Base-by-base conservation (phyloP, 768 basidiomycete species). In the Lactarius vividus region DNA sequence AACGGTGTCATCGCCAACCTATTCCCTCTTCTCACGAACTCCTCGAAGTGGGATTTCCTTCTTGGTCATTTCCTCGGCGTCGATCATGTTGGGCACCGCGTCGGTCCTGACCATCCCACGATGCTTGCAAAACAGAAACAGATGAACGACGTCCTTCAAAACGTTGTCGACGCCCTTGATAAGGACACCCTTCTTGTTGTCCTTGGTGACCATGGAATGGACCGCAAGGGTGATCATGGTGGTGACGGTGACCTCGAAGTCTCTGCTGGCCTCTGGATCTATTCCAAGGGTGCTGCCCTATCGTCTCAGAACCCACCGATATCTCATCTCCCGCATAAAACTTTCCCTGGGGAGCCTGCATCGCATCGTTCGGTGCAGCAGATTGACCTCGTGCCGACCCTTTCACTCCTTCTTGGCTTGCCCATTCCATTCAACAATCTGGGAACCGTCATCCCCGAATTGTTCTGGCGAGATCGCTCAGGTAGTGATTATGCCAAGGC, bases 181-280 rank as follows among this genome's bases (percentile, higher is more conserved):
- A 80, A 91, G n/a, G 90, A 96, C 58, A 98, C 97, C 0, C 79
- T 99, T 0, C 82, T 99, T 6, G 85, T 99, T 62, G 83, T 99
- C 1, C 80, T 98, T 1, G 97, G 97, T 1, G 96, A 99, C 74
- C 97, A 98, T 72, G 97, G 97, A 0, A 98, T 99, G 97, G 95
- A 98, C 72, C 80, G 84, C 46, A 83, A 89, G 26, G 97, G 97
- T 2, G 96, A 99, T 71, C 96, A 98, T 70, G 97, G 97, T 0
- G 96, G 97, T 1, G 97, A 98, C 71, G 88, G 89, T 0, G 79
- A 80, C 4, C 83, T 89, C 33, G 96, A 99, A 73, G 93, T 94
- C 0, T 88, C 91, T 13, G 81, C 94, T 1, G 94, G 84, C 0
- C 76, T 96, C 42, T 98, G 96, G 96, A 79, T 98, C 53, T 99